Evolutionary conservation across 345 rosid species (phyloP).

Genomic region (Eucalyptus dawsonii): DNA sequence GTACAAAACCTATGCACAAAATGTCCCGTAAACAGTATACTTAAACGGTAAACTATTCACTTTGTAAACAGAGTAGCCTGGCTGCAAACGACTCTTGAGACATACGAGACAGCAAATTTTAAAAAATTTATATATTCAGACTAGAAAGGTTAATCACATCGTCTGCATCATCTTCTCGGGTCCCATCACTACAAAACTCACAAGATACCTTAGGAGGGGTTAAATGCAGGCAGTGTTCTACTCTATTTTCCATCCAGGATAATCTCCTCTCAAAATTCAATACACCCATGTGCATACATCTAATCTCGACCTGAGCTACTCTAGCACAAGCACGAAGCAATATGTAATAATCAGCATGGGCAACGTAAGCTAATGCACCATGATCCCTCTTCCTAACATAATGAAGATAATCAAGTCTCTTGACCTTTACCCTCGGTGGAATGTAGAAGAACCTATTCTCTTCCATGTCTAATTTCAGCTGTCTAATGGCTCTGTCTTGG

Average conservation of each 20-base stretch:
- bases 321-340: constrained; percentile 55
- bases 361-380: constrained; percentile 35
- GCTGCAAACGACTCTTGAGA: background rate
- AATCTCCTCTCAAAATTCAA: constrained; percentile 67
- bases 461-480: constrained; percentile 51
- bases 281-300: constrained; percentile 58
- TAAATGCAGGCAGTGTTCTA: constrained; percentile 36
- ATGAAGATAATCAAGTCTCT: constrained; percentile 49
- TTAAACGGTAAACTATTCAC: background rate
- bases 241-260: constrained; percentile 64
- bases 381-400: constrained; percentile 47
- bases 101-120: background rate
- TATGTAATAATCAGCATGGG: constrained; percentile 82
- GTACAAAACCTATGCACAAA: background rate
- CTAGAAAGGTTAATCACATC: constrained; percentile 7
- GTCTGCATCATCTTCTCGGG: background rate
- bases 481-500: constrained; percentile 19
- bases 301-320: constrained; percentile 43
- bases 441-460: constrained; percentile 57
- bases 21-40: background rate
- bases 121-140: background rate
- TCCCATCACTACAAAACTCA: constrained; percentile 16
- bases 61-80: background rate
- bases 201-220: constrained; percentile 29
- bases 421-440: constrained; percentile 50